Evolutionary conservation across 2,329 filamentous ascomycete species (phyloP), one percentile per base, ranked within the genome.

Genomic region (Metarhizium robertsii): DNA sequence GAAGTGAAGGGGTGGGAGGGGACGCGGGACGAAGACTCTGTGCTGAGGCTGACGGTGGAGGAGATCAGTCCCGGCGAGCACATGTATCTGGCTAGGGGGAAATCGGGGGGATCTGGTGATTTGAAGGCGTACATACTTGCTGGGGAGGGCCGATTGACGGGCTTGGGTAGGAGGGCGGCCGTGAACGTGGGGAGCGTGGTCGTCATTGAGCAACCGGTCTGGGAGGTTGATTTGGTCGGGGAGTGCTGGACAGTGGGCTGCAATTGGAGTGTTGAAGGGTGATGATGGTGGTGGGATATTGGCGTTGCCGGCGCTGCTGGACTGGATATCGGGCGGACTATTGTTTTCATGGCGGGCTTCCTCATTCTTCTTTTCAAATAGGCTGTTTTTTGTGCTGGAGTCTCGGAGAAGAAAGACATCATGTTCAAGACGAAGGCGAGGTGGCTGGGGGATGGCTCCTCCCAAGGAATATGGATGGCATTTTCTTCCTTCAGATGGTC

Each of bases 221-320:
- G 72, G 72, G 69, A 74, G 40, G 62, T 73, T 32, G 59, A 65
- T 38, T 54, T 75, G 34, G 65, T 67, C 6, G 69, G 63, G 1
- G 56, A 66, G 30, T 50, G 53, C 20, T 74, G 71, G 72, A 66
- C 66, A 16, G 71, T 74, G 3, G 69, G 65, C 2, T 74, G 72
- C 25, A 67, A 74, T 11, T 74, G 72, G 72, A 61, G 58, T 20
- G 61, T 68, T 29, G 57, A 45, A 43, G 45, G 20, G 45, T 30
- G 45, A 48, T 16, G n/a, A 45, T 6, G n/a, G 8, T 10, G 42
- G 42, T 45, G 6, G 25, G 25, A 25, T 25, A 25, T 25, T 25
- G 25, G 25, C 25, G 25, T 25, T 25, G 25, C 3, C 3, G 25
- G 25, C 25, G 25, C 25, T 3, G 25, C 25, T 25, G 25, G 4